Evolutionary conservation across 352 stramenopile genomes (phyloP), one percentile per base, ranked within the genome.

Genomic region (Paralagenidium karlingii): DNA sequence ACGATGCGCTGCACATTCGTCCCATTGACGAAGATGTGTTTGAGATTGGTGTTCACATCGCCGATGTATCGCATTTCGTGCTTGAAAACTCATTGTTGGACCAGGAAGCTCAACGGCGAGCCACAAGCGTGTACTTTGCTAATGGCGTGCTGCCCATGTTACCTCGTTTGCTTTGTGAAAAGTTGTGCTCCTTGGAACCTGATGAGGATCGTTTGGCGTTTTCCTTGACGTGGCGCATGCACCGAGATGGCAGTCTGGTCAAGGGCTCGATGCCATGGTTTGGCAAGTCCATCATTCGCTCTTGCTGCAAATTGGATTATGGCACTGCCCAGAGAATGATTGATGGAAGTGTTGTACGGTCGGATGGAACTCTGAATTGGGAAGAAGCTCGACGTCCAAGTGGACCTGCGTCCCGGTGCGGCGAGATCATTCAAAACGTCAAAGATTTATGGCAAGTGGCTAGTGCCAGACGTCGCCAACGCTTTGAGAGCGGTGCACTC

Each of bases 51-150:
- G 94, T 99, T 10, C 96, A 99, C 54, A 99, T 99, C 65, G 96
- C 96, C 1, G 96, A 99, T 53, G 95, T 99, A 21, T 96, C 88
- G 20, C 78, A 98, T 52, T 99, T 98, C 55, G 63, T 99, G 3
- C 49, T 66, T 27, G 67, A 77, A 12, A 70, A 80, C 28, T 97
- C 67, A 5, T 39, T 77, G n/a, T 59, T 99, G n/a, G 94, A 99
- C 51, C 40, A 63, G 9, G 94, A 99, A 59, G 96, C 94, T 7
- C 59, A 84, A 26, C 61, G 76, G 27, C 86, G 96, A 31, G 84
- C 78, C 5, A 99, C 96, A 3, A 98, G 87, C 21, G 88, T 98
- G 0, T 99, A 99, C 58, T 66, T 99, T 0, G 85, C 96, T 12
- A 93, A 98, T 51, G 68, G 81, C 20, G 67, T 86, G 38, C 70